Conservation (phyloP, 352 stramenopile genomes). For the Phytophthora ramorum region DNA sequence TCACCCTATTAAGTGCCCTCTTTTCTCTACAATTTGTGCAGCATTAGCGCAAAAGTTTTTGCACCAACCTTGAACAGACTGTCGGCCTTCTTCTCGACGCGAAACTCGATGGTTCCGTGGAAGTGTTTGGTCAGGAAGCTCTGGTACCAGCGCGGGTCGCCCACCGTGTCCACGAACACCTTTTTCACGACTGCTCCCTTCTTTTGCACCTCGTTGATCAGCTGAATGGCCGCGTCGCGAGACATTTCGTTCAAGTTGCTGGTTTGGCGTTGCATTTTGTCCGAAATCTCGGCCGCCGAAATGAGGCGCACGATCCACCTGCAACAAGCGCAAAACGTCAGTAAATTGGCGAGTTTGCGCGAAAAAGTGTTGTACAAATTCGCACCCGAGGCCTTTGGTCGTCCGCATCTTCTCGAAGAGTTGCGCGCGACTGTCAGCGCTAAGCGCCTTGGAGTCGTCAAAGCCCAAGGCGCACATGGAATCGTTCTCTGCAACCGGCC, state of each 20-base stretch:
- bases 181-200: slow-evolving; percentile 88
- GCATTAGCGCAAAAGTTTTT: background rate
- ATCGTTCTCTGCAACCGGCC: slow-evolving; percentile 72
- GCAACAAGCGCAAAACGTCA: background rate
- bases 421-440: slow-evolving; percentile 80
- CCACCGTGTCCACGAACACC: slow-evolving; percentile 96
- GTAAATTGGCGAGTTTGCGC: background rate
- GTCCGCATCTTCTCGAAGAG: slow-evolving; percentile 92
- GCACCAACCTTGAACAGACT: slow-evolving; percentile 92
- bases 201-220: slow-evolving; percentile 92
- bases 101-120: slow-evolving; percentile 90
- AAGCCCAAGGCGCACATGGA: slow-evolving; percentile 90
- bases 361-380: background rate
- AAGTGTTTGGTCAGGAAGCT: slow-evolving; percentile 93
- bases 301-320: slow-evolving; percentile 93
- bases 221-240: slow-evolving; percentile 92
- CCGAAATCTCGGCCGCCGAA: slow-evolving; percentile 93
- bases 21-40: background rate
- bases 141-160: slow-evolving; percentile 92
- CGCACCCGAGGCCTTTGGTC: slow-evolving; percentile 69
- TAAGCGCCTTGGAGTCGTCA: slow-evolving; percentile 96
- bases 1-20: background rate
- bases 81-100: slow-evolving; percentile 97
- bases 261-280: slow-evolving; percentile 94
- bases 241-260: slow-evolving; percentile 95